phyloP scores from a whole-genome alignment of 1,284 basidiomycete genomes.

The Cryptococcus sp. region DNA sequence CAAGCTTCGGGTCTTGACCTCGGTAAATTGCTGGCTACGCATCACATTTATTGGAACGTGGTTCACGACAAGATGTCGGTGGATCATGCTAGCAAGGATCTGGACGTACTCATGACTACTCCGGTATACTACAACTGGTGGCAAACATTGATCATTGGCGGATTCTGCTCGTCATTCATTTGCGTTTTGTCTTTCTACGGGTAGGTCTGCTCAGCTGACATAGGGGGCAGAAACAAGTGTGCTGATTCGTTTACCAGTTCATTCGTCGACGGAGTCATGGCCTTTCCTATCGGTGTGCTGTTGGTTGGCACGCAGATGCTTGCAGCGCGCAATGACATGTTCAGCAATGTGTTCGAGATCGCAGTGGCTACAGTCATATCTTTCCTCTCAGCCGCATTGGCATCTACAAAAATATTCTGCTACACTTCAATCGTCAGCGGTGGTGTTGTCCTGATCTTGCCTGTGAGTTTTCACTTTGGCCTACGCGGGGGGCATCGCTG shows the following conservation, averaged over 20 bases:
- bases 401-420: conserved; percentile 72
- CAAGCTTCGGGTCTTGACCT: conserved; percentile 74
- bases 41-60: conserved; percentile 81
- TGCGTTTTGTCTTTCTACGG: conserved; percentile 56
- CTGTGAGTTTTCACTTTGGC: conserved; percentile 56
- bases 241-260: conserved; percentile 20
- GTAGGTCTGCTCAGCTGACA: conserved; percentile 18
- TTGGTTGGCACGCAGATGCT: conserved; percentile 75
- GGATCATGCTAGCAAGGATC: conserved; percentile 69
- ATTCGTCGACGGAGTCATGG: conserved; percentile 75
- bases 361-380: conserved; percentile 75
- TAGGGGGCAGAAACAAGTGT: neutral
- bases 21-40: conserved; percentile 73
- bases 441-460: conserved; percentile 84
- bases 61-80: conserved; percentile 85
- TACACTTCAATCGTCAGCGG: conserved; percentile 82
- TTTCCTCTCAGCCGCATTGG: conserved; percentile 76
- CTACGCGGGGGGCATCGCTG: neutral
- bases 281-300: conserved; percentile 77
- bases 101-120: conserved; percentile 73
- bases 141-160: conserved; percentile 74
- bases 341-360: conserved; percentile 76
- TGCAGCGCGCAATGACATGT: conserved; percentile 75
- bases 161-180: conserved; percentile 78
- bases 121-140: conserved; percentile 65